Percentiles rank a stretch among this genome's conserved stretches.
These are phyloP conservation scores for Malassezia obtusa DNA, from an alignment of 1,284 basidiomycete genomes.

Conservation along the genomic window DNA sequence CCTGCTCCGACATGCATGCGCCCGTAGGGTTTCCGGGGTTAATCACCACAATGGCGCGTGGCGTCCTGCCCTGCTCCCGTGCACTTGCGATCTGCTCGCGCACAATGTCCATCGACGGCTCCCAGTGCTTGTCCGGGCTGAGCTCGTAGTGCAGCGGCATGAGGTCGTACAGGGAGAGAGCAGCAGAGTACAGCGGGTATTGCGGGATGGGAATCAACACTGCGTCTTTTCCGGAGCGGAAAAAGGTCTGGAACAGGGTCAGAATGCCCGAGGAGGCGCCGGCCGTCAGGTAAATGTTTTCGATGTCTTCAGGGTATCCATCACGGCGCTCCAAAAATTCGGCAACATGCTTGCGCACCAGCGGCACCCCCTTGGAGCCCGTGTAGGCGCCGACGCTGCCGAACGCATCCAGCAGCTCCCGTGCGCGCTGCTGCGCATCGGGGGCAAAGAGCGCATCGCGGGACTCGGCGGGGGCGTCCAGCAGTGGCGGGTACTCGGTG, in stretches of 20 bases:
- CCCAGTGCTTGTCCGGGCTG: constrained; percentile 72
- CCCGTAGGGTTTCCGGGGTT: constrained; percentile 47
- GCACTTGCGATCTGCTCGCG: constrained; percentile 62
- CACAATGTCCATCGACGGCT: constrained; percentile 66
- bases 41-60: constrained; percentile 42
- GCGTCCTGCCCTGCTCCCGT: constrained; percentile 54
- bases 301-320: constrained; percentile 64
- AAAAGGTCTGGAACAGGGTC: constrained; percentile 72
- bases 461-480: constrained; percentile 53
- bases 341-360: constrained; percentile 79
- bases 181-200: constrained; percentile 92
- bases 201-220: constrained; percentile 94
- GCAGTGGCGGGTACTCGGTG: constrained; percentile 80
- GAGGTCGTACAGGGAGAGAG: constrained; percentile 74
- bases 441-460: constrained; percentile 60
- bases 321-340: constrained; percentile 63
- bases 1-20: constrained; percentile 30
- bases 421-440: constrained; percentile 75
- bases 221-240: constrained; percentile 58
- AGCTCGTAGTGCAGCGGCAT: constrained; percentile 80
- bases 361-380: constrained; percentile 82
- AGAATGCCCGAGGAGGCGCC: constrained; percentile 88
- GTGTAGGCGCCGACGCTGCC: constrained; percentile 93
- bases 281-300: constrained; percentile 82
- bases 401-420: constrained; percentile 70